Evolutionary conservation across 441 rosid species (phyloP).

Genomic region (Metrosideros polymorpha): DNA sequence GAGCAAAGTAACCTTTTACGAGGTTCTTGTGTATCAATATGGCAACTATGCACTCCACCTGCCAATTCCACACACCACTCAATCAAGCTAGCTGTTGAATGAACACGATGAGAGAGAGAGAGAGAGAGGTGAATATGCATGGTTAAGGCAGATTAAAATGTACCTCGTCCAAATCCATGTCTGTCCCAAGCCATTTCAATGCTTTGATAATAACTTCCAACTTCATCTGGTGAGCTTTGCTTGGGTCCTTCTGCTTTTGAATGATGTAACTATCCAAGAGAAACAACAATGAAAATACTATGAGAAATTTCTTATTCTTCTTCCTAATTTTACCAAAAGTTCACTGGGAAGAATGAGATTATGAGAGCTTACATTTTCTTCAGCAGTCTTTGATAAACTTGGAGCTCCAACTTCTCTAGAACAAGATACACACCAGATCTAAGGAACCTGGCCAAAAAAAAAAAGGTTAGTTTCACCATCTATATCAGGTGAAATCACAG

Average conservation of each 20-base stretch:
- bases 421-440: constrained; percentile 95
- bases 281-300: not conserved
- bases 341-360: not conserved
- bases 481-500: not conserved
- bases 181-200: constrained; percentile 84
- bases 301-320: not conserved
- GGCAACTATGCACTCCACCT: constrained; percentile 93
- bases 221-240: constrained; percentile 92
- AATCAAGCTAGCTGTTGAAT: not conserved
- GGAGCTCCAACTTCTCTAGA: constrained; percentile 92
- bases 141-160: not conserved
- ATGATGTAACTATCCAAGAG: constrained; percentile 45
- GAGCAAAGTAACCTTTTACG: constrained; percentile 80
- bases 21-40: constrained; percentile 85
- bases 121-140: not conserved
- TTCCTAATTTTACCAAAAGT: not conserved
- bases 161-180: constrained; percentile 98
- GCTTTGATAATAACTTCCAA: constrained; percentile 85
- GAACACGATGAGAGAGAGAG: not conserved
- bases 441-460: constrained; percentile 43
- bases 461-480: not conserved
- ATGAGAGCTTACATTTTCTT: constrained; percentile 49
- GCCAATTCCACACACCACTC: constrained; percentile 3
- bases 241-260: constrained; percentile 78
- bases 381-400: constrained; percentile 60